Evolutionary conservation across 2,329 filamentous ascomycete species (phyloP), one percentile per base, ranked within the genome.

Genomic region (Zymoseptoria ardabiliae): DNA sequence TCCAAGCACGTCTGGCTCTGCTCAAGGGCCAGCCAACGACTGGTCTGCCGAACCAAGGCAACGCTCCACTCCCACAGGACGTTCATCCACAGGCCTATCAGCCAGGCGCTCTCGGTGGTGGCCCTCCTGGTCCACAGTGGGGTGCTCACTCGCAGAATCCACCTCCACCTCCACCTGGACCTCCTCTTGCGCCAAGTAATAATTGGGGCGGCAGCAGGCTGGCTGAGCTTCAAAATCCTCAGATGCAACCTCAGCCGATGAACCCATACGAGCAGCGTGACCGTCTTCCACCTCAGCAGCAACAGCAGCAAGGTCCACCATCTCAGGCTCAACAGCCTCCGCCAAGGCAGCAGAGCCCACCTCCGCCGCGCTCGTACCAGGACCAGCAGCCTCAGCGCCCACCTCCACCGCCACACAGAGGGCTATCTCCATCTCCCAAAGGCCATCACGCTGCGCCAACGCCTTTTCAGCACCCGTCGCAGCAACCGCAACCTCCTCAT

Each of bases 31-130:
- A 89, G 68, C 82, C 85, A 11, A 76, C 78, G 62, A 87, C 85
- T 71, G 87, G 90, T 61, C 80, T 88, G 68, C 81, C 84, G 48
- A 85, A 88, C 62, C 89, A 88, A 69, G 86, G 82, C 67, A 86
- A 81, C 66, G 90, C 88, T 55, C 92, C 93, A n/a, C 85, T 94
- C 68, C 93, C 94, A 7, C 93, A 96, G 70, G 94, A 99, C 74
- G 91, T 97, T 21, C 92, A 97, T 73, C 93, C 93, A 54, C 91
- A 96, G 71, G 90, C 92, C 6, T 97, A 97, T 70, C 91, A 96
- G 74, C 85, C 86, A 57, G 84, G 87, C 53, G 89, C 89, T 50
- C 87, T 94, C 57, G 71, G 71, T 48, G 89, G 89, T 65, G 90
- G 89, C 10, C 91, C 91, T 60, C 90, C 90, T 56, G 88, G 88